These are phyloP conservation scores for Pisolithus albus DNA, from an alignment of 768 basidiomycete genomes.

Conservation along the genomic window DNA sequence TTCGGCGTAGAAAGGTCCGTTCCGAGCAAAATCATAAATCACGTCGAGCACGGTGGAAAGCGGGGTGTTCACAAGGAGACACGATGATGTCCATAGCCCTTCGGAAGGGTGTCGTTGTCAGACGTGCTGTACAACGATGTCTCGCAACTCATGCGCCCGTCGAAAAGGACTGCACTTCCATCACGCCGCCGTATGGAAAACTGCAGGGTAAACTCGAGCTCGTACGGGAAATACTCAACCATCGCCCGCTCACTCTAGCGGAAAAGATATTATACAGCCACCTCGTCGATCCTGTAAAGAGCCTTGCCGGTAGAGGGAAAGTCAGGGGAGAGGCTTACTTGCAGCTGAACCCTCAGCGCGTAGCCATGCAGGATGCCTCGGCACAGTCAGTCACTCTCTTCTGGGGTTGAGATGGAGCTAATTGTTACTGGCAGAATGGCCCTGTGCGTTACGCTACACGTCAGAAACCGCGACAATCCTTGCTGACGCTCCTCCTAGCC, in stretches of 20 bases:
- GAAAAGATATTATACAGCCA: conserved; percentile 98
- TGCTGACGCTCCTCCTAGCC: conserved; percentile 32
- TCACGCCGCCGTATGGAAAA: conserved; percentile 78
- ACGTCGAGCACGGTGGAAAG: no score
- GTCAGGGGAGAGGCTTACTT: conserved; percentile 85
- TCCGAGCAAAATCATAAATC: no score
- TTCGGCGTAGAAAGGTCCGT: no score
- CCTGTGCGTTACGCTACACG: conserved; percentile 41
- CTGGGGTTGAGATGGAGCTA: conserved; percentile 4
- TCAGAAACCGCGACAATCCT: not conserved
- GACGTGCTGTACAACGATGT: conserved; percentile 19
- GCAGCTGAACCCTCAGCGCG: conserved; percentile 85
- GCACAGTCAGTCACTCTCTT: conserved; percentile 58
- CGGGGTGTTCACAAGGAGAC: not conserved
- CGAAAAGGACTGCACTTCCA: conserved; percentile 58
- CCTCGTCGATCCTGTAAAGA: conserved; percentile 70
- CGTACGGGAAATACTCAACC: conserved; percentile 61
- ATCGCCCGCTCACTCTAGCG: conserved; percentile 83
- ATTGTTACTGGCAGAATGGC: conserved; percentile 58
- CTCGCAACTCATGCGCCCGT: conserved; percentile 37
- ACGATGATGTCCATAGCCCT: conserved; percentile 19
- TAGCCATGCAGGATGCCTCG: conserved; percentile 96
- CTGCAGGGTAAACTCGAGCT: conserved; percentile 64
- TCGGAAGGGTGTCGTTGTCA: conserved; percentile 9
- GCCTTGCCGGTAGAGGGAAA: conserved; percentile 54